These are phyloP conservation scores for Selenicereus undatus DNA, from an alignment of 148 eudicot genomes.

Conservation along the genomic window DNA sequence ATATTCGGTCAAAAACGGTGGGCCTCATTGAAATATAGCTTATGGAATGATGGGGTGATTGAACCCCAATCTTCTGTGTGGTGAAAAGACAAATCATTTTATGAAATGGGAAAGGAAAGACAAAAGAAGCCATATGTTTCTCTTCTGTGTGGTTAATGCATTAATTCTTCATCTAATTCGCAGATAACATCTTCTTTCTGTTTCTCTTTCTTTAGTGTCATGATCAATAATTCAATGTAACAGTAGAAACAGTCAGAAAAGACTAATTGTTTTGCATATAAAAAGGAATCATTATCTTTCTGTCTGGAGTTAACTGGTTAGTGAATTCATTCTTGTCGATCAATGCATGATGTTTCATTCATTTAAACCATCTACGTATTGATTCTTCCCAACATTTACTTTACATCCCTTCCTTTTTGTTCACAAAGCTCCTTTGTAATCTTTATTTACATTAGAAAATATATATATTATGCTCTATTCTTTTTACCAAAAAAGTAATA, in stretches of 20 bases:
- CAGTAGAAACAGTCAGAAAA: background rate
- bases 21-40: background rate
- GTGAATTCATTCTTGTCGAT: background rate
- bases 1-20: background rate
- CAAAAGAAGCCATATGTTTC: background rate
- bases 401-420: background rate
- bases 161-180: background rate
- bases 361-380: background rate
- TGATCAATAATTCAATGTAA: background rate
- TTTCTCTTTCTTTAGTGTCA: background rate
- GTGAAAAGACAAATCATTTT: background rate
- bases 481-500: too few relatives aligned
- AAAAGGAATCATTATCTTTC: background rate
- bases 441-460: background rate
- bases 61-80: background rate
- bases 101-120: background rate
- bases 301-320: background rate
- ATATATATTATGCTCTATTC: background rate
- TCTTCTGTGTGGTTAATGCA: background rate
- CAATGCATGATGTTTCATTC: background rate
- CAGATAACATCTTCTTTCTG: background rate
- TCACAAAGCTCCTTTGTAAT: background rate
- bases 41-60: background rate
- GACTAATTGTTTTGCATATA: background rate
- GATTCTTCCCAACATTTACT: background rate